Evolutionary conservation across 73 alveolate species (phyloP).

Genomic region (Symbiodinium natans): DNA sequence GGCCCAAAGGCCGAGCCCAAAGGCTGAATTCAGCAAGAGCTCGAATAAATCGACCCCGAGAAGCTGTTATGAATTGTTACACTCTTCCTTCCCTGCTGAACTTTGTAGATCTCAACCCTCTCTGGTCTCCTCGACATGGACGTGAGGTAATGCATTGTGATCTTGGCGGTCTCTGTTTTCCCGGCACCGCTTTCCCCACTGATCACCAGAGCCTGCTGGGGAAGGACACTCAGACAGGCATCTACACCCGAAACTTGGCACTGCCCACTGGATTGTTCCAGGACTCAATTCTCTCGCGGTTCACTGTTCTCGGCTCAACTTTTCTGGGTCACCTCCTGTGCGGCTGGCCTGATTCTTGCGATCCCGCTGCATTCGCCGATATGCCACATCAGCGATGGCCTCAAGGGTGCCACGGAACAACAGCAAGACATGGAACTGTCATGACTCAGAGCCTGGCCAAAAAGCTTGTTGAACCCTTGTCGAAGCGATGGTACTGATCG

Average conservation of each 20-base stretch:
- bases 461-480: no score
- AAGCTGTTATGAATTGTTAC: neutral
- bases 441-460: no score
- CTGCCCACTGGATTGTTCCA: no score
- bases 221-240: no score
- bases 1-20: no score
- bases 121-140: slow-evolving; percentile 12
- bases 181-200: slow-evolving; percentile 99
- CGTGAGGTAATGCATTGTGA: slow-evolving; percentile 89
- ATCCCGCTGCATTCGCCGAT: slow-evolving; percentile 95
- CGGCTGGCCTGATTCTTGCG: slow-evolving; percentile 98
- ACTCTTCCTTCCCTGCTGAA: neutral
- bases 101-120: neutral
- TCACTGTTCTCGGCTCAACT: no score
- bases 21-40: no score
- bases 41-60: no score
- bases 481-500: no score
- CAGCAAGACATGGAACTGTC: slow-evolving; percentile 97
- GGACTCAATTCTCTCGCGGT: no score
- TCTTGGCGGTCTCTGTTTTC: slow-evolving; percentile 99
- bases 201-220: slow-evolving; percentile 98
- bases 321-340: no score
- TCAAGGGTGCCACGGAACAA: neutral
- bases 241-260: no score
- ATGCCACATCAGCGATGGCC: slow-evolving; percentile 97